Percentiles rank a stretch among this genome's conserved stretches.
Conservation (phyloP, 306 rosid species). For the Hippophae gyantsensis region DNA sequence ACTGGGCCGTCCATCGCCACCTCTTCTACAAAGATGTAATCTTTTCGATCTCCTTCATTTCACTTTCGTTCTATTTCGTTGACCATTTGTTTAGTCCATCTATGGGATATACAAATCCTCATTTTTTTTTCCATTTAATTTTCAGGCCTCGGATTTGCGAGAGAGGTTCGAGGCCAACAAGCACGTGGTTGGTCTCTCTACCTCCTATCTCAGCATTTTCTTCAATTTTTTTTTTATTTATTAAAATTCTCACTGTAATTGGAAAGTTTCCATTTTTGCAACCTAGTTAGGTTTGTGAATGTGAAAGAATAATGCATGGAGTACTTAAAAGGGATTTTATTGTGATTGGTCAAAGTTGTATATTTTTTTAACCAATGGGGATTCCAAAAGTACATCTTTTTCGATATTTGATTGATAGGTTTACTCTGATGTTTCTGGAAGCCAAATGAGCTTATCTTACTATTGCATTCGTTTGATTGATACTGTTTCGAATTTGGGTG, state of each 20-base stretch:
- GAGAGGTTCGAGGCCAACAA: conserved; percentile 68
- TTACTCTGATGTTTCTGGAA: too few species aligned
- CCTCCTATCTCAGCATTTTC: conserved; percentile 1
- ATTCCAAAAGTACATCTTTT: too few species aligned
- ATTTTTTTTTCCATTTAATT: not conserved
- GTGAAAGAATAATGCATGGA: not conserved
- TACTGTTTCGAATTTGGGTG: too few species aligned
- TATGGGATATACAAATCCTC: not conserved
- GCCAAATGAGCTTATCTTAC: too few species aligned
- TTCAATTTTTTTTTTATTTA: not conserved
- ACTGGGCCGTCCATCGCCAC: conserved; percentile 98
- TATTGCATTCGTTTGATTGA: too few species aligned
- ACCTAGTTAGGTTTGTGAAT: not conserved
- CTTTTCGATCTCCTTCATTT: conserved; percentile 14
- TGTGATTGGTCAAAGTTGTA: not conserved
- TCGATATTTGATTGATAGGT: too few species aligned
- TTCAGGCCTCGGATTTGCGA: conserved; percentile 79
- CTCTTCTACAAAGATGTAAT: conserved; percentile 77
- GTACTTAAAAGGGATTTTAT: not conserved
- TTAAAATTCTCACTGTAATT: too few species aligned
- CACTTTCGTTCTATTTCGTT: not conserved
- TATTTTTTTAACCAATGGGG: not conserved
- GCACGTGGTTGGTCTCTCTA: conserved; percentile 54
- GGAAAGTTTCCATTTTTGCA: too few species aligned
- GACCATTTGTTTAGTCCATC: not conserved